phyloP scores from a whole-genome alignment of 495 filamentous ascomycete species.

The Penicillium robsamsonii region DNA sequence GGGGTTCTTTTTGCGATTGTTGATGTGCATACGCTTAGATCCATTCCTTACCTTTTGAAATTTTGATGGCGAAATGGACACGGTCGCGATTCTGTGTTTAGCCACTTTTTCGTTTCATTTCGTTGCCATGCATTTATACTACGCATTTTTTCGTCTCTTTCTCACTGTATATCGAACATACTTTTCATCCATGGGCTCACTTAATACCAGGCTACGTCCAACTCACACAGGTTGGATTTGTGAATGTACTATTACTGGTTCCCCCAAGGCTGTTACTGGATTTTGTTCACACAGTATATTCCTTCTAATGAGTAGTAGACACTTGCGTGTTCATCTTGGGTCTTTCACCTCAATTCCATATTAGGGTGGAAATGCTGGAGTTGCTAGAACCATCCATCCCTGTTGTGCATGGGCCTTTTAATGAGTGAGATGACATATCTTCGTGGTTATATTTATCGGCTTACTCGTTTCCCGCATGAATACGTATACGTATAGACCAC shows the following conservation, averaged over 20 bases:
- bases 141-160: not conserved
- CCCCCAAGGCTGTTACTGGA: not conserved
- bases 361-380: too few species aligned
- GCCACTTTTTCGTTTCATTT: not conserved
- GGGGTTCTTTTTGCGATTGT: not conserved
- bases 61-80: not conserved
- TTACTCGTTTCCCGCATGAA: too few species aligned
- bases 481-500: not conserved
- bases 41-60: not conserved
- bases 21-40: slow-evolving; percentile 1
- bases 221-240: not conserved
- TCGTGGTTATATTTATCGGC: too few species aligned
- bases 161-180: not conserved
- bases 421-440: not conserved
- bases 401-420: not conserved
- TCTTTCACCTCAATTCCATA: too few species aligned
- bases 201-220: not conserved
- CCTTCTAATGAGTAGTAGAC: not conserved
- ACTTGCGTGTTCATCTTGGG: not conserved
- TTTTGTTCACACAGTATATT: not conserved
- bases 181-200: not conserved
- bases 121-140: not conserved
- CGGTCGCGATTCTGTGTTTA: not conserved
- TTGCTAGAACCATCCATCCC: not conserved
- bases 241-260: not conserved